Evolutionary conservation across 495 filamentous ascomycete species (phyloP).

Genomic region (Viridothelium virens): DNA sequence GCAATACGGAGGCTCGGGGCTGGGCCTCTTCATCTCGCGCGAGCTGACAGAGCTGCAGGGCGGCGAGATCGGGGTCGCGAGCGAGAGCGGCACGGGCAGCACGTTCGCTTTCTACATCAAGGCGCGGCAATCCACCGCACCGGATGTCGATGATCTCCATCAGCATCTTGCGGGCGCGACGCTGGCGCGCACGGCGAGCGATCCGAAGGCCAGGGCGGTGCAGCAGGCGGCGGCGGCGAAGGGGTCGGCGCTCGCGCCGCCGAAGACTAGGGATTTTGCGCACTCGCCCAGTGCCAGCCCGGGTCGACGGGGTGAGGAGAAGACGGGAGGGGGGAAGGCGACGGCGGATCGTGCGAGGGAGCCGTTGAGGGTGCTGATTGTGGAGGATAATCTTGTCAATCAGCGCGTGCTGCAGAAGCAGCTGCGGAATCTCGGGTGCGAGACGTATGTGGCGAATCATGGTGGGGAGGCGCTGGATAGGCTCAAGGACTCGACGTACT

Average conservation of each 20-base stretch:
- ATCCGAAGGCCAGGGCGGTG: neutral
- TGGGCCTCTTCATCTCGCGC: slow-evolving; percentile 75
- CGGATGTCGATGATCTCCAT: slow-evolving; percentile 10
- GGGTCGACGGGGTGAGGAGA: neutral
- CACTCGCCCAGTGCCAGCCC: neutral
- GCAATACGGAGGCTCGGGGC: slow-evolving; percentile 72
- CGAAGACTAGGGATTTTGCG: slow-evolving; percentile 30
- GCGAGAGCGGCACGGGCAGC: slow-evolving; percentile 62
- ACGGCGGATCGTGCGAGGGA: slow-evolving; percentile 14
- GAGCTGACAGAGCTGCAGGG: slow-evolving; percentile 74
- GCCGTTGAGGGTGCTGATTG: slow-evolving; percentile 51
- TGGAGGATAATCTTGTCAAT: slow-evolving; percentile 78
- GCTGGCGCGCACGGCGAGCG: neutral
- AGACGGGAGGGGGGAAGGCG: neutral
- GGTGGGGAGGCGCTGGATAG: slow-evolving; percentile 64
- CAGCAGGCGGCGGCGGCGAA: neutral
- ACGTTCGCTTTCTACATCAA: slow-evolving; percentile 81
- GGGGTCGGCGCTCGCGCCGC: neutral
- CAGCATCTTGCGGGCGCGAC: neutral
- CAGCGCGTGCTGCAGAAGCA: slow-evolving; percentile 60
- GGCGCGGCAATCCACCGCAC: slow-evolving; percentile 42
- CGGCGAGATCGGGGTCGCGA: slow-evolving; percentile 73
- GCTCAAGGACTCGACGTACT: slow-evolving; percentile 35
- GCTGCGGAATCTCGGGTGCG: slow-evolving; percentile 54
- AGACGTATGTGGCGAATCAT: slow-evolving; percentile 62